Percentiles rank a stretch among this genome's conserved stretches.
phyloP scores from a whole-genome alignment of 2,329 filamentous ascomycete genomes.

The Fusarium bulbicola region DNA sequence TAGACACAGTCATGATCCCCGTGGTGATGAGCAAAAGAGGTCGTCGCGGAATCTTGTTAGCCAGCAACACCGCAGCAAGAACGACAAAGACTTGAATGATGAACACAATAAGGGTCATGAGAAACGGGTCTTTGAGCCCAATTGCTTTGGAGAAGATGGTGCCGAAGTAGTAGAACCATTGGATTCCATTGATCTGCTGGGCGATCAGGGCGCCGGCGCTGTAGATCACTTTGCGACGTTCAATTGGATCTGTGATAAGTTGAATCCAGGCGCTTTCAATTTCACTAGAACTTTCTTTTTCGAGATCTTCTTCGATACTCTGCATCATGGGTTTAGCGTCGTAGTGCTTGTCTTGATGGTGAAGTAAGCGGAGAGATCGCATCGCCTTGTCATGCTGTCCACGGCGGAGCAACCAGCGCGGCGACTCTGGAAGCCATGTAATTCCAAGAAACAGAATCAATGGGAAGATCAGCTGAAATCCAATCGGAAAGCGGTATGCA shows the following conservation, averaged over 20 bases:
- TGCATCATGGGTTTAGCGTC: slow-evolving; percentile 49
- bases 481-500: slow-evolving; percentile 48
- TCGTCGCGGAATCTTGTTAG: slow-evolving; percentile 52
- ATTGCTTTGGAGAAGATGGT: slow-evolving; percentile 55
- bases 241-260: slow-evolving; percentile 54
- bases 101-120: slow-evolving; percentile 54
- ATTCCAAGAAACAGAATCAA: slow-evolving; percentile 32
- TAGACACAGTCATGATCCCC: slow-evolving; percentile 50
- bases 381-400: slow-evolving; percentile 51
- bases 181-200: slow-evolving; percentile 60
- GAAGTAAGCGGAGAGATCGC: slow-evolving; percentile 53
- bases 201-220: slow-evolving; percentile 55
- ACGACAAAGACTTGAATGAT: slow-evolving; percentile 55
- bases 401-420: slow-evolving; percentile 49
- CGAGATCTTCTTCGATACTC: slow-evolving; percentile 55
- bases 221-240: slow-evolving; percentile 57
- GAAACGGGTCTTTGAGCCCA: slow-evolving; percentile 52
- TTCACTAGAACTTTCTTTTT: slow-evolving; percentile 46
- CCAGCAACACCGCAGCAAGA: slow-evolving; percentile 49
- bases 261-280: slow-evolving; percentile 50
- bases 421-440: slow-evolving; percentile 42
- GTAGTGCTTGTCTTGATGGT: slow-evolving; percentile 51
- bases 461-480: slow-evolving; percentile 44
- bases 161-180: slow-evolving; percentile 57
- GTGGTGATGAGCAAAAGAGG: slow-evolving; percentile 51